phyloP scores from a whole-genome alignment of 2,329 filamentous ascomycete species.

The Fusarium compactum region DNA sequence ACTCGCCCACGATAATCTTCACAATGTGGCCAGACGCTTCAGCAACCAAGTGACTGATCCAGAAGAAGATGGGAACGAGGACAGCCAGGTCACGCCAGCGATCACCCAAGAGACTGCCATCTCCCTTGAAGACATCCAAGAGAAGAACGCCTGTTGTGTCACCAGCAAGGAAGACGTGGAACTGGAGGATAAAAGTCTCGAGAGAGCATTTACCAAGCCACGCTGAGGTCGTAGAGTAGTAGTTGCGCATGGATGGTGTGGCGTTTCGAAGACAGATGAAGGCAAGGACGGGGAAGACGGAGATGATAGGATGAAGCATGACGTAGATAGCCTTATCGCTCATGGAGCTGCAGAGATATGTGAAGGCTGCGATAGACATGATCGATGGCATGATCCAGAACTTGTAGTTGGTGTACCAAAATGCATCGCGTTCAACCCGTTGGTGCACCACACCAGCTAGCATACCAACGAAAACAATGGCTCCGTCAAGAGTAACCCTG shows the following conservation, averaged over 20 bases:
- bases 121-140: constrained; percentile 43
- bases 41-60: constrained; percentile 46
- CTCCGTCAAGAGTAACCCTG: constrained; percentile 64
- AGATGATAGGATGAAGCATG: constrained; percentile 64
- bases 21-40: constrained; percentile 45
- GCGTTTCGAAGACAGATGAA: constrained; percentile 65
- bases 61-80: constrained; percentile 47
- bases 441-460: constrained; percentile 51
- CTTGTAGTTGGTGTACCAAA: constrained; percentile 39
- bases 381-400: constrained; percentile 38
- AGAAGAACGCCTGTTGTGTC: constrained; percentile 66
- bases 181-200: constrained; percentile 70
- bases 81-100: constrained; percentile 46
- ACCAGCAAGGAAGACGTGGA: constrained; percentile 71
- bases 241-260: constrained; percentile 29
- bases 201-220: constrained; percentile 68
- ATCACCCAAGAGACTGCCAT: constrained; percentile 42
- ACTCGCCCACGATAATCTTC: constrained; percentile 39
- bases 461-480: constrained; percentile 69
- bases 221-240: constrained; percentile 57
- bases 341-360: constrained; percentile 6
- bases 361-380: constrained; percentile 51
- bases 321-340: constrained; percentile 55
- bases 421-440: constrained; percentile 30
- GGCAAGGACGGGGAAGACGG: constrained; percentile 65